phyloP scores from a whole-genome alignment of 1,284 basidiomycete genomes.

The Ustilago curta region DNA sequence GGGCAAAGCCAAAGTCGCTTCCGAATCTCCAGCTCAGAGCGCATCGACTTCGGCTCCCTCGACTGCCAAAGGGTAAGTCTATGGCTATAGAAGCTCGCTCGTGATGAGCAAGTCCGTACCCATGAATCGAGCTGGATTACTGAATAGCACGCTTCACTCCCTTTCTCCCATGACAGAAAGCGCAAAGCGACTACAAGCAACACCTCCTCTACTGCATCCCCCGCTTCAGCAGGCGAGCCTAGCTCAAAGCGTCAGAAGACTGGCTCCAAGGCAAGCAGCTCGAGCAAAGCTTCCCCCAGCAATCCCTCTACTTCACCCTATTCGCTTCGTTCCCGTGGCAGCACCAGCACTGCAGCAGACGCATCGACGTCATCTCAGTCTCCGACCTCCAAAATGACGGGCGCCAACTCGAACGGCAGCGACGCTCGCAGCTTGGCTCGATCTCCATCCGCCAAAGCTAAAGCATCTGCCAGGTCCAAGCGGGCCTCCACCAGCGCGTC shows the following conservation, averaged over 20 bases:
- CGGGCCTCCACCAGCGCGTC: conserved; percentile 28
- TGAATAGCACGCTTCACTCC: background rate
- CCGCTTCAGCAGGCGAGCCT: conserved; percentile 13
- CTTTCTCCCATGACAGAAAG: conserved; percentile 13
- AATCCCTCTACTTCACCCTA: conserved; percentile 25
- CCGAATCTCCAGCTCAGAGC: background rate
- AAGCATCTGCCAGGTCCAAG: conserved; percentile 21
- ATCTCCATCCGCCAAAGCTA: conserved; percentile 23
- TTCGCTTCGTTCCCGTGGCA: conserved; percentile 38
- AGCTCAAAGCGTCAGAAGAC: conserved; percentile 41
- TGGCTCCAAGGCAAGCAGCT: conserved; percentile 8
- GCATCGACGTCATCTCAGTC: conserved; percentile 4
- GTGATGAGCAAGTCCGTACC: background rate
- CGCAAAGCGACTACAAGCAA: conserved; percentile 27
- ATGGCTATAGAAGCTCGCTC: background rate
- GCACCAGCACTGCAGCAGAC: conserved; percentile 4
- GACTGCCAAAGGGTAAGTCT: conserved; percentile 31
- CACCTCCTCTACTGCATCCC: conserved; percentile 7
- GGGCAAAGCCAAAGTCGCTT: conserved; percentile 13
- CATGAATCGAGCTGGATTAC: background rate
- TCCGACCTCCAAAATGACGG: conserved; percentile 24
- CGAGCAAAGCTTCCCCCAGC: conserved; percentile 7
- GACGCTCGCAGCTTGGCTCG: conserved; percentile 23
- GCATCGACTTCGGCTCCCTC: conserved; percentile 8
- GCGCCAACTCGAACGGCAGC: conserved; percentile 18